A percentile compares a stretch with the other conserved stretches of the same genome.
These are phyloP conservation scores for Naegleria fowleri DNA, from an alignment of 208 protist species.

Conservation along the genomic window DNA sequence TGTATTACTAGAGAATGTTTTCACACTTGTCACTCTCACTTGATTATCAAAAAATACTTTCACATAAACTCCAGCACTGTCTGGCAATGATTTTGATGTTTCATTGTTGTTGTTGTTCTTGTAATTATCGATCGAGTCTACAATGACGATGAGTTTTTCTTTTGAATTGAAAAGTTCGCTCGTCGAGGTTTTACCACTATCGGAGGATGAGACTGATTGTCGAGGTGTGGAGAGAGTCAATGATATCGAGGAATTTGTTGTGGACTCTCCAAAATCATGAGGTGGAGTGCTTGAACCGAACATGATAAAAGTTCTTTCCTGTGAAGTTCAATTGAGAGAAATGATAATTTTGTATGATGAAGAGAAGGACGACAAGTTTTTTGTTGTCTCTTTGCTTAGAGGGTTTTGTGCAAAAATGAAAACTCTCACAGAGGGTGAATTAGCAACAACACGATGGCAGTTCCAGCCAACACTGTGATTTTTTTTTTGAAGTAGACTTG, in stretches of 20 bases:
- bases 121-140: neutral
- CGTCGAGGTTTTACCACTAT: neutral
- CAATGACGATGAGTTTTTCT: constrained; percentile 16
- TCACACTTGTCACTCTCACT: neutral
- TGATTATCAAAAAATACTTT: neutral
- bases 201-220: neutral
- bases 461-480: too few relatives aligned
- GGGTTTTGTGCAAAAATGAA: neutral
- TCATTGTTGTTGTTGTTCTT: neutral
- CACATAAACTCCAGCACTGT: neutral
- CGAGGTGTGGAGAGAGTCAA: neutral
- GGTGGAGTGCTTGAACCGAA: too few relatives aligned
- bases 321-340: too few relatives aligned
- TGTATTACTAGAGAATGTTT: neutral
- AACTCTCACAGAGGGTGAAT: neutral
- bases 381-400: neutral
- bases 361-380: neutral
- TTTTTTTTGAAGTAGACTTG: too few relatives aligned
- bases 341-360: too few relatives aligned
- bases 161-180: neutral
- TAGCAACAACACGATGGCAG: too few relatives aligned
- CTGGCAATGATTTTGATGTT: neutral
- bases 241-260: too few relatives aligned
- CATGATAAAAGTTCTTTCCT: too few relatives aligned
- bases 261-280: too few relatives aligned